A percentile compares a stretch with the other conserved stretches of the same genome.
These are phyloP conservation scores for Chrysanthemum lavandulifolium DNA, from an alignment of 129 eudicot genomes.

Conservation along the genomic window DNA sequence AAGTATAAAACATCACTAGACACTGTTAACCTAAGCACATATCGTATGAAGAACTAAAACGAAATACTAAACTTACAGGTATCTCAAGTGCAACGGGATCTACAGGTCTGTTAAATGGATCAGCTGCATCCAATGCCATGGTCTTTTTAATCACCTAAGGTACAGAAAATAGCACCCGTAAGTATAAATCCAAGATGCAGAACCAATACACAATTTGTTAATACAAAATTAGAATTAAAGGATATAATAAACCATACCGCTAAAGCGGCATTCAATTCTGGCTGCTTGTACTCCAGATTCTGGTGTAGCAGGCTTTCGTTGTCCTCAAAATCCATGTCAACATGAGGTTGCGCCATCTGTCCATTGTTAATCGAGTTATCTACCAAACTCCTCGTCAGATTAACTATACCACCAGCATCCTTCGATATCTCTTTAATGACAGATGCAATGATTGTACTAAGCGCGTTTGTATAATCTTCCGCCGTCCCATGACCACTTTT, in stretches of 20 bases:
- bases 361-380: slow-evolving; percentile 41
- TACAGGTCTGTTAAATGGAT: slow-evolving; percentile 74
- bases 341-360: slow-evolving; percentile 34
- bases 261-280: slow-evolving; percentile 58
- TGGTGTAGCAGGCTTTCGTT: slow-evolving; percentile 24
- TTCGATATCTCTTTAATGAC: slow-evolving; percentile 34
- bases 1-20: neutral
- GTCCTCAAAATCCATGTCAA: slow-evolving; percentile 37
- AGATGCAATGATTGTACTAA: slow-evolving; percentile 45
- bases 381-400: slow-evolving; percentile 47
- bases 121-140: slow-evolving; percentile 83
- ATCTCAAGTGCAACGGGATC: slow-evolving; percentile 70
- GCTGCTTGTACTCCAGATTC: slow-evolving; percentile 46
- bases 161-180: slow-evolving; percentile 37
- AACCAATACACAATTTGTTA: slow-evolving; percentile 3
- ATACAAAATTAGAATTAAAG: slow-evolving; percentile 17
- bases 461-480: slow-evolving; percentile 40
- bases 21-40: too few species aligned
- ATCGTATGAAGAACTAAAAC: neutral
- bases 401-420: slow-evolving; percentile 50
- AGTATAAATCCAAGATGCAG: neutral
- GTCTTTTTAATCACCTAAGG: slow-evolving; percentile 66
- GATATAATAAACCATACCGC: slow-evolving; percentile 39
- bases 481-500: neutral
- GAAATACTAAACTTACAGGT: slow-evolving; percentile 51